Evolutionary conservation across 164 flowering plant genomes (phyloP).

Genomic region (Vitis amurensis): DNA sequence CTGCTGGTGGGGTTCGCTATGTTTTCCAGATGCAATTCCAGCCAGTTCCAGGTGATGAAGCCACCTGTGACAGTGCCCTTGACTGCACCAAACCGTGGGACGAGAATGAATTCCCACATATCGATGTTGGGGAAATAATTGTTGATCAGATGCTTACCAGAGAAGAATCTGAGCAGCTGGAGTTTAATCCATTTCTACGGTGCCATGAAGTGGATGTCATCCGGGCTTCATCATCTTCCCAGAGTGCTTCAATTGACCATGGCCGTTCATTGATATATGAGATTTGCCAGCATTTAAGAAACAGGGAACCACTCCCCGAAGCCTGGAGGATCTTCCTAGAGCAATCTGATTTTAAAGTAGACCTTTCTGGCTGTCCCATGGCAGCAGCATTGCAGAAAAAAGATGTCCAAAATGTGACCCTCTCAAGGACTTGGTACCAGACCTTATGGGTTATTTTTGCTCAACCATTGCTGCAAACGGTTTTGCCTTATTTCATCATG

Average conservation of each 20-base stretch:
- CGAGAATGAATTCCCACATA: conserved; percentile 47
- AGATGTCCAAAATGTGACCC: conserved; percentile 32
- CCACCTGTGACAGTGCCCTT: conserved; percentile 39
- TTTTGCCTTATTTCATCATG: conserved; percentile 57
- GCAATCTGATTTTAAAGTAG: conserved; percentile 66
- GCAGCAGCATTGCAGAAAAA: conserved; percentile 36
- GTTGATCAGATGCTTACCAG: conserved; percentile 45
- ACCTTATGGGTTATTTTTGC: conserved; percentile 45
- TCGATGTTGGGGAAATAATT: conserved; percentile 57
- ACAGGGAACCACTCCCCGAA: conserved; percentile 56
- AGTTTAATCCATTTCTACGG: conserved; percentile 65
- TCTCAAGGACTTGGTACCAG: conserved; percentile 52
- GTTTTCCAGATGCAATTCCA: conserved; percentile 62
- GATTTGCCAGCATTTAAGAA: conserved; percentile 72
- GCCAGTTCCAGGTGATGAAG: conserved; percentile 49
- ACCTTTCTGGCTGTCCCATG: conserved; percentile 80
- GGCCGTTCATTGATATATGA: conserved; percentile 77
- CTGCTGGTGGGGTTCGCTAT: conserved; percentile 54
- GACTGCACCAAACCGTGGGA: conserved; percentile 88
- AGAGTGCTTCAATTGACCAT: conserved; percentile 83
- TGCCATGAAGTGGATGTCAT: conserved; percentile 64
- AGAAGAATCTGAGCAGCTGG: conserved; percentile 56
- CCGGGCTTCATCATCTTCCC: conserved; percentile 55
- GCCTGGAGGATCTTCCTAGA: conserved; percentile 69
- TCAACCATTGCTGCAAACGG: conserved; percentile 65